Conservation (phyloP, 1,284 basidiomycete genomes). For the Trametes polyzona region DNA sequence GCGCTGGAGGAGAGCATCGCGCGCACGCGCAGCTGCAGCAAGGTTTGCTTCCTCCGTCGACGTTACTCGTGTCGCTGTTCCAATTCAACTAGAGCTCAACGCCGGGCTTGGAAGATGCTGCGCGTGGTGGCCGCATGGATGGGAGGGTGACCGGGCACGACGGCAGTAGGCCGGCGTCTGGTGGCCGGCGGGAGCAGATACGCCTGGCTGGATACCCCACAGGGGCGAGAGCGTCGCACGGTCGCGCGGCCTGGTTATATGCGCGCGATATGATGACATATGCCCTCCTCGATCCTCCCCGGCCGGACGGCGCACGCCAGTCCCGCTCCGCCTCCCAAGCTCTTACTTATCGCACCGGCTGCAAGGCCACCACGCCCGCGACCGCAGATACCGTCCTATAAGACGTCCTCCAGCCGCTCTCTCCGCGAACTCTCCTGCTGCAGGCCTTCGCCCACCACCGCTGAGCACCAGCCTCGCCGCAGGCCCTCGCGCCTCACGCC, state of each 20-base stretch:
- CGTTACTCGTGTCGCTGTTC: too few species aligned
- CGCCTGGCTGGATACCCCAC: background rate
- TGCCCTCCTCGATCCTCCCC: background rate
- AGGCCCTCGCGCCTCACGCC: background rate
- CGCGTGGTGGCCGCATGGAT: too few species aligned
- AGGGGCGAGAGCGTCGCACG: too few species aligned
- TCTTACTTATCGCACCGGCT: slow-evolving; percentile 1
- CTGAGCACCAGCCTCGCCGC: background rate
- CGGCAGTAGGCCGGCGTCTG: too few species aligned
- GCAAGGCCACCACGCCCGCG: background rate
- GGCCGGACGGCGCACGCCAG: slow-evolving; percentile 2
- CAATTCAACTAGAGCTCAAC: too few species aligned
- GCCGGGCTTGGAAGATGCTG: too few species aligned
- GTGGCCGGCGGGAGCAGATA: too few species aligned
- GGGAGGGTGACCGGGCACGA: too few species aligned
- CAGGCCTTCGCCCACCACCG: background rate
- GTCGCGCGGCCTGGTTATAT: background rate
- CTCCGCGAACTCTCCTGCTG: background rate
- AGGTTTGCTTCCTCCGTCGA: too few species aligned
- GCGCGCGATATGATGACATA: slow-evolving; percentile 10
- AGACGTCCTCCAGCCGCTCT: background rate
- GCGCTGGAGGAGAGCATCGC: too few species aligned
- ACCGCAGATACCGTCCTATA: background rate
- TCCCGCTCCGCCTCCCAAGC: background rate
- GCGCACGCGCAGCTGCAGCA: too few species aligned